Evolutionary conservation across 140 eudicot species (phyloP), one percentile per base, ranked within the genome.

Genomic region (Cichorium intybus): DNA sequence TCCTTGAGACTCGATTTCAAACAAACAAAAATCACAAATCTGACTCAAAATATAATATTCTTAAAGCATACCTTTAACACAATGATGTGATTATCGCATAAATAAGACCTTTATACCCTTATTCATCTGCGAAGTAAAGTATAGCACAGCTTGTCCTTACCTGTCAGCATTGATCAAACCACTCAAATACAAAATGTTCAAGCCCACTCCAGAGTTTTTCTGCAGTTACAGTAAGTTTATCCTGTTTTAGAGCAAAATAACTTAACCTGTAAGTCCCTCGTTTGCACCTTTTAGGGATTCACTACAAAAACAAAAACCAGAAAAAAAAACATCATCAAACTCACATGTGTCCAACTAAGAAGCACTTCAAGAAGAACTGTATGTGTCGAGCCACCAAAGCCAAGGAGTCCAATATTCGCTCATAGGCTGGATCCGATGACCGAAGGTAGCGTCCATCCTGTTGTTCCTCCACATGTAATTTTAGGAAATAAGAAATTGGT

Each of bases 161-260:
- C 95, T 87, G 81, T 90, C 97, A 51, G 95, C 97, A 75, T 90
- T n/a, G n/a, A n/a, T n/a, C n/a, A n/a, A n/a, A n/a, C n/a, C n/a
- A n/a, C n/a, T n/a, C n/a, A n/a, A n/a, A n/a, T n/a, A n/a, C n/a
- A n/a, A n/a, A n/a, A n/a, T n/a, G n/a, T n/a, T n/a, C n/a, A n/a
- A n/a, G n/a, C 73, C 97, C 93, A 66, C 70, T 77, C 97, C 97
- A 90, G 23, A 84, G 87, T 73, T 83, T 90, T 69, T 90, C 97
- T 90, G 95, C 77, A 72, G 16, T 54, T 16, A 54, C 69, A 21
- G 58, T 33, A 65, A 27, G 29, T 10, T 46, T 34, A 8, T 68
- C 34, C 48, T 15, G 57, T 43, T 23, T 64, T 31, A 69, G 26
- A 24, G 52, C 34, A 24, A 50, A 26, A 28, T 24, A 41, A 23